These are phyloP conservation scores for Saccharomyces hybrid DNA, from an alignment of 1,139 yeast species.

Conservation along the genomic window DNA sequence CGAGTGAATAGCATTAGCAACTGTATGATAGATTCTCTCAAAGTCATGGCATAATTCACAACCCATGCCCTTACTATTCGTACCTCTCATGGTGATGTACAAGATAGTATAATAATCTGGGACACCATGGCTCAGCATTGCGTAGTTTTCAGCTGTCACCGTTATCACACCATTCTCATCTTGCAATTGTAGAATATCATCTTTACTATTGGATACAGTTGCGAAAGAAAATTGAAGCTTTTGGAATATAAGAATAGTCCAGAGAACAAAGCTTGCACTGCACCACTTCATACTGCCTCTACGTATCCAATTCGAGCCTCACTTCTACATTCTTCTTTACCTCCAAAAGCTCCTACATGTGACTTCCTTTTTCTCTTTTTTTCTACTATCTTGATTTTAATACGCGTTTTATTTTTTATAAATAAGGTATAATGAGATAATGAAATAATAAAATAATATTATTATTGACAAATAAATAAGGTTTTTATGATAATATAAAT, in stretches of 20 bases:
- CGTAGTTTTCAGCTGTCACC: constrained; percentile 31
- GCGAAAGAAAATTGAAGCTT: not conserved
- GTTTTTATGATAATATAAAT: not conserved
- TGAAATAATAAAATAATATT: not conserved
- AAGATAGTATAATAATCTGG: constrained; percentile 40
- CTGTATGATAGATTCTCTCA: constrained; percentile 36
- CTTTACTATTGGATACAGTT: not conserved
- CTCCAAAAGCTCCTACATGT: not conserved
- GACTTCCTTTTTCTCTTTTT: not conserved
- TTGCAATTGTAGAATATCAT: constrained; percentile 9
- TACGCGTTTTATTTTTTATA: not conserved
- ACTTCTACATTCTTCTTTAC: not conserved
- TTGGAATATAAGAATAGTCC: not conserved
- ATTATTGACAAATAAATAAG: not conserved
- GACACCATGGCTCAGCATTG: constrained; percentile 28
- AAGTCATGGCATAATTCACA: constrained; percentile 41
- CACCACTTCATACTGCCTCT: not conserved
- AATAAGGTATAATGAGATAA: not conserved
- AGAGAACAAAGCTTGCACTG: not conserved
- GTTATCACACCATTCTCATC: constrained; percentile 26
- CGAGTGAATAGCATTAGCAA: constrained; percentile 39
- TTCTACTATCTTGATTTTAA: not conserved
- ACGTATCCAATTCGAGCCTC: not conserved
- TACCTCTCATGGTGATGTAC: constrained; percentile 39
- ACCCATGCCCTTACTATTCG: constrained; percentile 25